A percentile compares a stretch with the other conserved stretches of the same genome.
Conservation (phyloP, 2,329 filamentous ascomycete genomes). For the Penicillium italicum region DNA sequence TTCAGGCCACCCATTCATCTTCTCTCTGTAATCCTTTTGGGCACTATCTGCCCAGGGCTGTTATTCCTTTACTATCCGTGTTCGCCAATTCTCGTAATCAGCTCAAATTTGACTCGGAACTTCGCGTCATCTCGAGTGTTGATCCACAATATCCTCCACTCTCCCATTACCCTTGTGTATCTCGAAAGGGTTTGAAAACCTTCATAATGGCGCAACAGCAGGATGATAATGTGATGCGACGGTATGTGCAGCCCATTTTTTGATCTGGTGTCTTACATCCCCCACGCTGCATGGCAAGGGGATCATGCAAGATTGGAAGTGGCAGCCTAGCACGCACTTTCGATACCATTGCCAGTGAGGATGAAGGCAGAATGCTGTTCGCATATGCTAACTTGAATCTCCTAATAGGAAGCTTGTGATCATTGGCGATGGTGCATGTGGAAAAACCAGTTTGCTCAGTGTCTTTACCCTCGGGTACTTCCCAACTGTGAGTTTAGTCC, state of each 20-base stretch:
- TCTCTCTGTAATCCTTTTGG: slow-evolving; percentile 14
- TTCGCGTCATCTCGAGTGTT: slow-evolving; percentile 10
- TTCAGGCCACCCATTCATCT: slow-evolving; percentile 14
- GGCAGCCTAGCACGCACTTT: neutral
- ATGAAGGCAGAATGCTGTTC: neutral
- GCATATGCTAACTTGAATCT: slow-evolving; percentile 17
- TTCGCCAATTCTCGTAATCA: slow-evolving; percentile 13
- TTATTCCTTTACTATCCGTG: slow-evolving; percentile 12
- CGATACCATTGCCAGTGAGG: slow-evolving; percentile 5
- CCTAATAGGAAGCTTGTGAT: slow-evolving; percentile 82
- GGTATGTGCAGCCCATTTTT: slow-evolving; percentile 48
- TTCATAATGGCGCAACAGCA: slow-evolving; percentile 40
- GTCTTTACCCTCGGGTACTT: slow-evolving; percentile 98
- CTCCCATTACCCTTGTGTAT: slow-evolving; percentile 8
- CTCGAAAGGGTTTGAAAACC: slow-evolving; percentile 5
- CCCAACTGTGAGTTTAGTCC: slow-evolving; percentile 70
- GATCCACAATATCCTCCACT: slow-evolving; percentile 12
- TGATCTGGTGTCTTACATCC: slow-evolving; percentile 4
- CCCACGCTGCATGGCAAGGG: neutral
- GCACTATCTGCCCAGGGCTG: slow-evolving; percentile 12
- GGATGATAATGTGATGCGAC: slow-evolving; percentile 48
- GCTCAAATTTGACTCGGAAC: slow-evolving; percentile 9
- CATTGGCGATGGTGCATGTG: slow-evolving; percentile 94
- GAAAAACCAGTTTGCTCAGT: slow-evolving; percentile 94
- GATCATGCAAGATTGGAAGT: slow-evolving; percentile 1